A percentile compares a stretch with the other conserved stretches of the same genome.
Conservation (phyloP, 2,329 filamentous ascomycete species). For the Colletotrichum sidae region DNA sequence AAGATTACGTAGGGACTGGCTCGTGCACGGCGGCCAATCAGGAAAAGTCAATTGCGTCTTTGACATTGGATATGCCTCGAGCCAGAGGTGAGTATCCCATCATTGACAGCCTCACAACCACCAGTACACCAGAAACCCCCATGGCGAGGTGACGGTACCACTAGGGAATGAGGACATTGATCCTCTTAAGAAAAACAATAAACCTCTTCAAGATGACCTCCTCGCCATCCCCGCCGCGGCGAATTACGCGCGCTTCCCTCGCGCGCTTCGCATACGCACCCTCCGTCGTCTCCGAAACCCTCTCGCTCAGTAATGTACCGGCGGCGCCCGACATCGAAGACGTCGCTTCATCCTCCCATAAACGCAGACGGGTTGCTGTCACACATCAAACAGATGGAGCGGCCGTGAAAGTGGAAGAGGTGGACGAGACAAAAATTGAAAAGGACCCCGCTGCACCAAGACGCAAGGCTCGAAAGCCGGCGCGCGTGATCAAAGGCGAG, state of each 20-base stretch:
- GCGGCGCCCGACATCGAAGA: conserved; percentile 69
- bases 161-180: conserved; percentile 65
- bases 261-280: conserved; percentile 57
- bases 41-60: conserved; percentile 7
- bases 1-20: background rate
- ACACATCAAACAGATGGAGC: conserved; percentile 46
- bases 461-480: conserved; percentile 57
- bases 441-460: conserved; percentile 41
- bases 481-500: conserved; percentile 52
- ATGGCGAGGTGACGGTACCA: background rate
- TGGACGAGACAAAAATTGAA: conserved; percentile 12
- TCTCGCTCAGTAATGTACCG: conserved; percentile 4
- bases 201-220: conserved; percentile 57
- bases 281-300: conserved; percentile 41
- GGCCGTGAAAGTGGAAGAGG: conserved; percentile 51
- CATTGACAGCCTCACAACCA: too few relatives aligned
- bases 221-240: conserved; percentile 51
- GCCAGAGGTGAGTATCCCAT: background rate
- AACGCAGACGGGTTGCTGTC: conserved; percentile 58
- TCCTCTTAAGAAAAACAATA: conserved; percentile 68
- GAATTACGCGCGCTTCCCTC: conserved; percentile 62
- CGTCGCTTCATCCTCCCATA: conserved; percentile 53
- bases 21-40: background rate
- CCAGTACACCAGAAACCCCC: background rate
- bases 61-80: background rate